Evolutionary conservation across 2,329 filamentous ascomycete genomes (phyloP), one percentile per base, ranked within the genome.

Genomic region (Periconia sp.): DNA sequence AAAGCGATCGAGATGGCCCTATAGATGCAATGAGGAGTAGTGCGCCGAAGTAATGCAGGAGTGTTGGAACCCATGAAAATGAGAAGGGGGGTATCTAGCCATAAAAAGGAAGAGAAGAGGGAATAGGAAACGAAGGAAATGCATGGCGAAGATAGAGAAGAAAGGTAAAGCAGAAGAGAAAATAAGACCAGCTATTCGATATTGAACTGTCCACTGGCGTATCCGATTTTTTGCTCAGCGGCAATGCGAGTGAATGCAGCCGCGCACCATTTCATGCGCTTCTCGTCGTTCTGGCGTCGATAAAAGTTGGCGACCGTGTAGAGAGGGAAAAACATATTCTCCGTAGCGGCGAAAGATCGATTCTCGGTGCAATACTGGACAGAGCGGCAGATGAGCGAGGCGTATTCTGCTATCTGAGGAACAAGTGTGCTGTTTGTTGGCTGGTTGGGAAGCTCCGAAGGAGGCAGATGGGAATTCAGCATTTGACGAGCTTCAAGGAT

Each of bases 281-380:
- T 54, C 10, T 50, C 53, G 43, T 64, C 62, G 9, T 55, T 55
- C 9, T 48, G 37, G 17, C 57, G 48, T 41, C 31, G 41, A 45
- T 64, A 64, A 44, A 53, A 62, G 17, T 43, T 31, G 3, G 53
- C 44, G 2, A 58, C 56, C 1, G 57, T 47, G 23, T 23, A 48
- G 2, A 65, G 52, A 3, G 62, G 62, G 13, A 63, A 13, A n/a
- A 61, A 53, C 45, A 63, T 59, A 27, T 58, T 61, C 48, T 65
- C 62, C 11, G 56, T 45, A 1, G 57, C 45, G n/a, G 61, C 60
- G 42, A 55, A 63, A 9, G 52, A 55, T 8, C 51, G 58, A 27
- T 53, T 52, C 7, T 50, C 37, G 1, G 59, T 56, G 43, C 60
- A 61, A 45, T 55, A 65, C 30, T 62, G 59, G 3, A 65, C 54